Base-by-base conservation (phyloP, 1,139 yeast genomes). In the Candida neerlandica region DNA sequence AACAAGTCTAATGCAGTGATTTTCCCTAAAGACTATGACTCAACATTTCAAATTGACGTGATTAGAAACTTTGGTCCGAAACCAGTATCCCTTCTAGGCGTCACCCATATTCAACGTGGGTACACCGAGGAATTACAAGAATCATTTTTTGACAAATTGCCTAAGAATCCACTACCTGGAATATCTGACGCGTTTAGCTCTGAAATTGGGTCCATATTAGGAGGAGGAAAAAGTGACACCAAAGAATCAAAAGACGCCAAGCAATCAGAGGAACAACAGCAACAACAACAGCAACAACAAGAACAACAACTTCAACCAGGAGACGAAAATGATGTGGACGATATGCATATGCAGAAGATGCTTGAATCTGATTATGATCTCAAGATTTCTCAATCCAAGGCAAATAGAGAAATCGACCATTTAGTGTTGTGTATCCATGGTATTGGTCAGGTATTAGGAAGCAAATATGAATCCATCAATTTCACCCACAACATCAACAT, bases 341-440 rank as follows among this genome's bases (percentile, higher is more conserved):
- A 60, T 51, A 60, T 64, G 30, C 58, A 58, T 45, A 67, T 78
- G 70, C 75, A 78, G 52, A 59, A 67, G 12, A 80, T 78, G 44
- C 65, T 84, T 54, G 84, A 81, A 55, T 65, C 75, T 6, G 90
- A 84, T 60, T 82, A 74, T 58, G 71, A 77, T 29, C 68, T 68
- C 38, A 73, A 74, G 19, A 66, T 69, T 10, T 65, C 65, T 1
- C 45, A 56, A 1, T 59, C 65, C 29, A 62, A 67, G 19, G 69
- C 78, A 4, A 66, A 75, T 38, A 70, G 96, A 51, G 74, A 81
- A 29, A 77, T 91, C 15, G 91, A 89, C 46, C 97, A 94, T 66
- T 69, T 94, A 49, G 81, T 92, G 1, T 72, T 94, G 15, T 94
- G 96, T 56, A 80, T 92, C 43, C 99, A 94, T 66, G 98, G 99